Evolutionary conservation across 208 protist genomes (phyloP).

Genomic region (Leishmania gerbilli): DNA sequence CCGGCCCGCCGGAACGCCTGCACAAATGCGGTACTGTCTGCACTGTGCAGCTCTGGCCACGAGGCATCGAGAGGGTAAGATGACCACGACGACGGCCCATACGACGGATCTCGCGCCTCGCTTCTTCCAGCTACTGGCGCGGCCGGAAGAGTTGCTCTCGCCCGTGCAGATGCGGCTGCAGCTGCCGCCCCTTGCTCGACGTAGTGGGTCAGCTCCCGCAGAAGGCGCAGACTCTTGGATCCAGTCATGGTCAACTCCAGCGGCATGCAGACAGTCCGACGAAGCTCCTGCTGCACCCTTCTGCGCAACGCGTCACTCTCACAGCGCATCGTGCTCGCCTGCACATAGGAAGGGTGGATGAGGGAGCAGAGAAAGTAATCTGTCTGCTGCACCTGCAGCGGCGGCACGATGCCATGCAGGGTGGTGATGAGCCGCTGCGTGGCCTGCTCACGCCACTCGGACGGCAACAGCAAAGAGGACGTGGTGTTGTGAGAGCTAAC

Average conservation of each 20-base stretch:
- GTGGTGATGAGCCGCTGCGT: slow-evolving; percentile 30
- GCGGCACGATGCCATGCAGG: slow-evolving; percentile 50
- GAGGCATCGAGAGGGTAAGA: slow-evolving; percentile 13
- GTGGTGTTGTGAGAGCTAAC: background rate
- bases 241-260: slow-evolving; percentile 59
- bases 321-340: slow-evolving; percentile 1
- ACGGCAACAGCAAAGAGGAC: slow-evolving; percentile 27
- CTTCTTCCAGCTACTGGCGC: background rate
- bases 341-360: slow-evolving; percentile 76
- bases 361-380: slow-evolving; percentile 79
- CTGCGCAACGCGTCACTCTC: slow-evolving; percentile 1
- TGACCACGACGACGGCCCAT: background rate
- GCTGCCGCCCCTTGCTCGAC: slow-evolving; percentile 2
- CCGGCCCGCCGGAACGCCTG: slow-evolving; percentile 19
- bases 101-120: background rate
- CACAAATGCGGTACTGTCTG: slow-evolving; percentile 27
- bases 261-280: slow-evolving; percentile 67
- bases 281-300: slow-evolving; percentile 19
- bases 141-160: background rate
- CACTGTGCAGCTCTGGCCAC: slow-evolving; percentile 22
- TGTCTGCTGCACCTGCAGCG: slow-evolving; percentile 17
- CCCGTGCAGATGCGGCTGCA: background rate
- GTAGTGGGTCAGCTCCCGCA: slow-evolving; percentile 24
- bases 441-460: slow-evolving; percentile 27
- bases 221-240: slow-evolving; percentile 46